Conservation (phyloP, 352 stramenopile genomes). For the Globisporangium alternatum region DNA sequence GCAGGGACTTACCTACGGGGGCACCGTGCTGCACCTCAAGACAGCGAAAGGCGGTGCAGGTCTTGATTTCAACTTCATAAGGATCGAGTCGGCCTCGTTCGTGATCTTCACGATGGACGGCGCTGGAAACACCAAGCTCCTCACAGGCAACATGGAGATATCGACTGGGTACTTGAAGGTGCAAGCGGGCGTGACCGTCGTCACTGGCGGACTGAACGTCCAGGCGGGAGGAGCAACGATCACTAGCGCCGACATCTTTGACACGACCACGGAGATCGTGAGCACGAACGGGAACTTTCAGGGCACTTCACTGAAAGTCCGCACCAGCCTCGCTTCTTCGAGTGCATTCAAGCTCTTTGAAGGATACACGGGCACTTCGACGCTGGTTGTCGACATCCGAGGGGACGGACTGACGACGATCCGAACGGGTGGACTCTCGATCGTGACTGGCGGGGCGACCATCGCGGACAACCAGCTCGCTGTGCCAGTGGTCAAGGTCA, state of each 20-base stretch:
- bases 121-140: constrained; percentile 43
- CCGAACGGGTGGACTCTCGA: constrained; percentile 31
- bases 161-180: constrained; percentile 54
- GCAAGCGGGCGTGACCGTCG: constrained; percentile 31
- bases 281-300: constrained; percentile 30
- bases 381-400: constrained; percentile 35
- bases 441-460: constrained; percentile 23
- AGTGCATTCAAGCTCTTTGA: constrained; percentile 46
- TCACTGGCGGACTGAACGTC: constrained; percentile 35
- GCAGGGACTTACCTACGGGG: constrained; percentile 44
- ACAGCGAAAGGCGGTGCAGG: constrained; percentile 47
- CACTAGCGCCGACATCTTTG: constrained; percentile 18
- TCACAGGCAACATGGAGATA: constrained; percentile 47
- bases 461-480: constrained; percentile 20
- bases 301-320: constrained; percentile 33
- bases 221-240: constrained; percentile 33
- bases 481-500: constrained; percentile 24
- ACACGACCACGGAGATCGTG: constrained; percentile 34
- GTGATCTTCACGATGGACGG: constrained; percentile 56
- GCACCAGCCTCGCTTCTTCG: constrained; percentile 20
- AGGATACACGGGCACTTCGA: constrained; percentile 25
- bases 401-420: constrained; percentile 51
- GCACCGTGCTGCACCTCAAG: constrained; percentile 58
- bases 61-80: constrained; percentile 64
- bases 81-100: constrained; percentile 43